phyloP scores from a whole-genome alignment of 176 grass and related monocot species.

The Neostapfia colusana region DNA sequence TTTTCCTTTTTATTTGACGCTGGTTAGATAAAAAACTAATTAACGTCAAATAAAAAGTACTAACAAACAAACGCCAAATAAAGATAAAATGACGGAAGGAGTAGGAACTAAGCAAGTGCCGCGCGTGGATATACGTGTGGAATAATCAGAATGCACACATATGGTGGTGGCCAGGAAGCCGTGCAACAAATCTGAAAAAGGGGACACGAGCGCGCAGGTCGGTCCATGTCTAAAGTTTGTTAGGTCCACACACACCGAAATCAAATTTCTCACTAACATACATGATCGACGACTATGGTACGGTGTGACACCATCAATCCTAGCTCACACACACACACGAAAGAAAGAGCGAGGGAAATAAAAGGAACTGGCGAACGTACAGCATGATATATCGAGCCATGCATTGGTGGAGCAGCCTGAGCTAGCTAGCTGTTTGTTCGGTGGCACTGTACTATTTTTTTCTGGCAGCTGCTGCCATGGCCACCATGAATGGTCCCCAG shows the following conservation, averaged over 20 bases:
- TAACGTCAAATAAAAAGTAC: too few species aligned
- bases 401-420: constrained; percentile 41
- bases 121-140: neutral
- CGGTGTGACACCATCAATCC: constrained; percentile 33
- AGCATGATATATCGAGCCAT: too few species aligned
- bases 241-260: constrained; percentile 5
- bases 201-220: constrained; percentile 20
- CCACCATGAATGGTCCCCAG: constrained; percentile 44
- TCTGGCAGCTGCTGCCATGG: constrained; percentile 35
- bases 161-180: neutral
- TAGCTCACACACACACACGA: too few species aligned
- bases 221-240: constrained; percentile 44
- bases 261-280: constrained; percentile 26
- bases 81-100: too few species aligned
- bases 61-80: too few species aligned
- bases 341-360: too few species aligned
- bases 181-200: constrained; percentile 21
- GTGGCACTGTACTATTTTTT: constrained; percentile 50
- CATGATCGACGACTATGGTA: too few species aligned
- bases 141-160: neutral
- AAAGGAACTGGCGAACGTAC: neutral
- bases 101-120: neutral
- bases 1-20: too few species aligned
- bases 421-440: constrained; percentile 62
- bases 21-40: too few species aligned